Evolutionary conservation across 139 green algal species (phyloP), one percentile per base, ranked within the genome.

Genomic region (Coelastrella sp.): DNA sequence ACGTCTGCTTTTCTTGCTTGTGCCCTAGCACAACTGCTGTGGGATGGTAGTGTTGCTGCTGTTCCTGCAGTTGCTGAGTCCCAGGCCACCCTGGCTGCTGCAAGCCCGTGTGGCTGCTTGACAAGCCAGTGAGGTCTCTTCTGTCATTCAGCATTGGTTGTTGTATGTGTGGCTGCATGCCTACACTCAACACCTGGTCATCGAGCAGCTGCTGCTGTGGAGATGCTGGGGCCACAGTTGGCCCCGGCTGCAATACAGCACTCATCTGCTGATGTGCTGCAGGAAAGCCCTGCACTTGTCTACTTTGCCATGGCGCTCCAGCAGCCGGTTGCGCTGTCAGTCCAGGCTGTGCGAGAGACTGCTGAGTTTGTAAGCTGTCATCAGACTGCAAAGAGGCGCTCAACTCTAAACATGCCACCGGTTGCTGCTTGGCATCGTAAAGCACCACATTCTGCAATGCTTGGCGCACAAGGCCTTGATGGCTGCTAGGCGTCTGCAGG

Each of bases 1-100:
- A n/a, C 10, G 19, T 5, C 71, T 7, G 17, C 5, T 7, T 47
- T 22, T 10, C 7, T 23, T 80, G 74, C 19, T 57, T 57, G 16
- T 80, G 74, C 7, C 58, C 8, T 23, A 80, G 23, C 22, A 80
- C 74, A 80, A 80, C 80, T 86, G 80, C 59, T 84, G 79, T 73
- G 79, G 17, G 7, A 10, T 17, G 32, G 13, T 84, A 10, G 4
- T 84, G 59, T 59, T 59, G 59, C 60, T 86, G 80, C 54, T 61
- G 77, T 17, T 17, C 8, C 11, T 20, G 77, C 32, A 47, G 32
- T 47, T 47, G 32, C 32, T 47, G 32, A 23, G 10, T 4, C 68
- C 16, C 19, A 73, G 58, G 56, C 19, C 14, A 32, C 79, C 22
- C 68, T 54, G 16, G 79, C 57, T 86, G 59, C 22, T 4, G 8